Base-by-base conservation (phyloP, 768 basidiomycete species). In the Amyloporia xantha region DNA sequence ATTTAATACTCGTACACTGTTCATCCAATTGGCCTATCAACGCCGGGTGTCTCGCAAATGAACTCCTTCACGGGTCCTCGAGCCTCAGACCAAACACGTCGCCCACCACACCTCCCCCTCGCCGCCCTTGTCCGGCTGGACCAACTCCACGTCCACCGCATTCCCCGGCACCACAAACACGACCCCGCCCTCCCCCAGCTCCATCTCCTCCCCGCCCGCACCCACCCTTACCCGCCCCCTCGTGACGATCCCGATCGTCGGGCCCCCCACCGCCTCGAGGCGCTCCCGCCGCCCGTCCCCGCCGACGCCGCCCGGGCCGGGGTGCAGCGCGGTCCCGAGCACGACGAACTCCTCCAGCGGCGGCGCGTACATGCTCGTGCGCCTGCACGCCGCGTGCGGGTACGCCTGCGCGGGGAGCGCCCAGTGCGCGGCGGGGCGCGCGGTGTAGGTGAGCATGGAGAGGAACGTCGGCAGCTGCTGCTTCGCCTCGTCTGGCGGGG, bases 261-360 rank as follows among this genome's bases (percentile, higher is more conserved):
- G 61, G 6, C 61, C 61, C 2, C 44, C 41, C 10, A 54, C 53
- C 21, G 49, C 42, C 2, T 37, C 42, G 6, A 59, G 43, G 12
- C 20, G 36, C 47, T 59, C 58, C 38, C 41, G 37, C 20, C 27
- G 33, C 26, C 43, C 54, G 7, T 20, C 36, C 35, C 23, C 43
- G 17, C 10, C 30, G 24, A 36, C 24, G 27, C 10, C 33, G 21
- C 10, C 35, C 12, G 26, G 17, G 2, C 21, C 48, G 23, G 13
- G 9, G 26, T 17, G 24, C 38, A 63, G 50, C 33, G 28, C 21
- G 17, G 63, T 62, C 39, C 58, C 59, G 12, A 64, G 55, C 12
- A 65, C 63, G 44, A 50, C 45, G 44, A 63, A 65, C 47, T 65
- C 59, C 40, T 65, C 60, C 26, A 60, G 41, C 9, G 63, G 62